Conservation (phyloP, 192 early-diverging fungal genomes). For the Umbelopsis sp. region DNA sequence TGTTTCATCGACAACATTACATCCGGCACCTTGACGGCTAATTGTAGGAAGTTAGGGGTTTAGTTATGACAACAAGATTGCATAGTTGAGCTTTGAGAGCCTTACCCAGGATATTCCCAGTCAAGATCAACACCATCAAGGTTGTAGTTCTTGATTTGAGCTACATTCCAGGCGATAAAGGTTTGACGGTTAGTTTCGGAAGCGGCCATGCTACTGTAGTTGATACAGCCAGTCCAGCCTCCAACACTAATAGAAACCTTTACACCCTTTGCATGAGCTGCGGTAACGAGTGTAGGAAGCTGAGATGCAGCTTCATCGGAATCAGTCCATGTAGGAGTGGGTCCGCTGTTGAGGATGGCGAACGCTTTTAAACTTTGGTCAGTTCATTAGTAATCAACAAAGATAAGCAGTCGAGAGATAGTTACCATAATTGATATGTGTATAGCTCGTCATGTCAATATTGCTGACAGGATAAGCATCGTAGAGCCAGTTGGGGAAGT, state of each 20-base stretch:
- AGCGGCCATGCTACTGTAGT: constrained; percentile 58
- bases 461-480: constrained; percentile 30
- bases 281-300: constrained; percentile 46
- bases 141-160: constrained; percentile 51
- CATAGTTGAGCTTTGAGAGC: background rate
- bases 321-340: constrained; percentile 39
- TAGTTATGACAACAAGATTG: constrained; percentile 31
- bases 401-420: background rate
- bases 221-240: constrained; percentile 69
- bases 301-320: constrained; percentile 32
- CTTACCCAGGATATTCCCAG: constrained; percentile 17
- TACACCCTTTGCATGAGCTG: constrained; percentile 45
- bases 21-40: constrained; percentile 60
- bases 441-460: constrained; percentile 57
- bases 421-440: constrained; percentile 65
- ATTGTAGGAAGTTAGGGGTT: background rate
- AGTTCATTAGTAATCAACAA: background rate
- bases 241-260: constrained; percentile 69
- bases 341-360: constrained; percentile 47
- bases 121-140: constrained; percentile 81
- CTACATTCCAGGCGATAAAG: constrained; percentile 55
- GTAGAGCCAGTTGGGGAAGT: constrained; percentile 16
- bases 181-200: constrained; percentile 39
- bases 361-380: constrained; percentile 37
- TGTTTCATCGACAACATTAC: constrained; percentile 53